phyloP scores from a whole-genome alignment of 1,284 basidiomycete genomes.

The Heimioporus punctisporus region DNA sequence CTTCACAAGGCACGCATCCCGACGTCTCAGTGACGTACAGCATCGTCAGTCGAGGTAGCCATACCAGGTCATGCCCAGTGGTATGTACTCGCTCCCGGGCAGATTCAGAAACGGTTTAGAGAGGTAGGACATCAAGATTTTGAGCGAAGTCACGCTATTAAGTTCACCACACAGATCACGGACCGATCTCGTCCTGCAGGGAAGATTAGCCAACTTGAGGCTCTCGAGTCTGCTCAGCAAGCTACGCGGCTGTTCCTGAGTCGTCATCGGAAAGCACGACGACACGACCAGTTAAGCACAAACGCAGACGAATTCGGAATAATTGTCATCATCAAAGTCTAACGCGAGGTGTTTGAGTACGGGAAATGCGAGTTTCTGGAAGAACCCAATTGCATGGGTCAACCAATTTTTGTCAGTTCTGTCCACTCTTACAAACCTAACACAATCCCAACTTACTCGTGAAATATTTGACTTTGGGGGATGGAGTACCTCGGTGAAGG shows the following conservation, averaged over 20 bases:
- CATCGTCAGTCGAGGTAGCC: constrained; percentile 38
- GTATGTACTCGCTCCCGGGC: constrained; percentile 31
- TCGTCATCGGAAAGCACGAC: constrained; percentile 27
- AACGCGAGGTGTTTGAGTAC: constrained; percentile 47
- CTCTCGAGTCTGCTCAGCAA: constrained; percentile 46
- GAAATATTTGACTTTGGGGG: too few relatives aligned
- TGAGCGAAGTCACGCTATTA: constrained; percentile 41
- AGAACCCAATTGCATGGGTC: constrained; percentile 49
- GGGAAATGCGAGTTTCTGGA: constrained; percentile 51
- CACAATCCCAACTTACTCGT: too few relatives aligned
- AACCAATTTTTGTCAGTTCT: too few relatives aligned
- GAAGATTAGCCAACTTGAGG: constrained; percentile 51
- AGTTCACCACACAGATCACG: constrained; percentile 46
- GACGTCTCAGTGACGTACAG: constrained; percentile 47
- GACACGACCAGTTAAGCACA: constrained; percentile 35
- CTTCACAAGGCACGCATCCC: constrained; percentile 40
- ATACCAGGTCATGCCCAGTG: constrained; percentile 4
- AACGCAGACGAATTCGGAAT: constrained; percentile 43
- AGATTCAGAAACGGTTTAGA: constrained; percentile 41
- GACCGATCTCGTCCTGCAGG: constrained; percentile 37
- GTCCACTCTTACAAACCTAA: too few relatives aligned
- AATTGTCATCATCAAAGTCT: constrained; percentile 55
- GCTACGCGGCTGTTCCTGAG: constrained; percentile 35
- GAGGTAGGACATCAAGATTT: constrained; percentile 36
- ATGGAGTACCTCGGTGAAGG: too few relatives aligned